Evolutionary conservation across 768 basidiomycete species (phyloP).

Genomic region (Roridomyces roridus): DNA sequence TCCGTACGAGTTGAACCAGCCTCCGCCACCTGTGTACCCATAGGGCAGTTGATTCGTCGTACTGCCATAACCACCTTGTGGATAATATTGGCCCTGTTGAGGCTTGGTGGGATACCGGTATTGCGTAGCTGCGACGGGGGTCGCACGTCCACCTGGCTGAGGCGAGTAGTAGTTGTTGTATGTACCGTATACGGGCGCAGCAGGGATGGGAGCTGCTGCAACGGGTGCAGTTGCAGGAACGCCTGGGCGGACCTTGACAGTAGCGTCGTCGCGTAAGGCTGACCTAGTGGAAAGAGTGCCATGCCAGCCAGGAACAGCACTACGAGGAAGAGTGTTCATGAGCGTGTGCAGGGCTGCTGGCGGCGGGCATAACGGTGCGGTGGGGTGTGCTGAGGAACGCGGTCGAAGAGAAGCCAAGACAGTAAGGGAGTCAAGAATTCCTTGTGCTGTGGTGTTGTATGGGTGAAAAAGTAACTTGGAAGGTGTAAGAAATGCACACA

Average conservation of each 20-base stretch:
- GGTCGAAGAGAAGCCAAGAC: slow-evolving; percentile 77
- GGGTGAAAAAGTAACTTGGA: slow-evolving; percentile 21
- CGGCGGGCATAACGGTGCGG: slow-evolving; percentile 63
- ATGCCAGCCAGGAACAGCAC: slow-evolving; percentile 70
- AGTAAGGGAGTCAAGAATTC: slow-evolving; percentile 72
- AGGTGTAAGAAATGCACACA: slow-evolving; percentile 40
- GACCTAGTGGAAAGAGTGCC: slow-evolving; percentile 69
- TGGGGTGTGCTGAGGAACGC: slow-evolving; percentile 48
- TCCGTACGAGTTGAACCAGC: slow-evolving; percentile 11
- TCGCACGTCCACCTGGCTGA: slow-evolving; percentile 28
- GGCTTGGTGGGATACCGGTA: slow-evolving; percentile 4
- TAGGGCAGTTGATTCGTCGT: slow-evolving; percentile 12
- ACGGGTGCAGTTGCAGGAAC: slow-evolving; percentile 39
- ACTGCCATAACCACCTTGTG: not conserved
- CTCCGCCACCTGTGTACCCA: slow-evolving; percentile 4
- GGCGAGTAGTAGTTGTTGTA: slow-evolving; percentile 24
- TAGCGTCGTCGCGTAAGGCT: slow-evolving; percentile 78
- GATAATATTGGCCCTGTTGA: not conserved
- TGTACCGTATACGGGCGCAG: slow-evolving; percentile 31
- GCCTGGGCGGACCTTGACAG: slow-evolving; percentile 62
- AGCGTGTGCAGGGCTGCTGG: slow-evolving; percentile 70
- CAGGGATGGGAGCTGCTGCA: slow-evolving; percentile 35
- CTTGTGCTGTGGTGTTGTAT: slow-evolving; percentile 56
- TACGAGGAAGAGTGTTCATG: slow-evolving; percentile 69
- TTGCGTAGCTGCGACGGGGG: slow-evolving; percentile 26